These are phyloP conservation scores for Colletotrichum shisoi DNA, from an alignment of 2,329 filamentous ascomycete genomes.

Conservation along the genomic window DNA sequence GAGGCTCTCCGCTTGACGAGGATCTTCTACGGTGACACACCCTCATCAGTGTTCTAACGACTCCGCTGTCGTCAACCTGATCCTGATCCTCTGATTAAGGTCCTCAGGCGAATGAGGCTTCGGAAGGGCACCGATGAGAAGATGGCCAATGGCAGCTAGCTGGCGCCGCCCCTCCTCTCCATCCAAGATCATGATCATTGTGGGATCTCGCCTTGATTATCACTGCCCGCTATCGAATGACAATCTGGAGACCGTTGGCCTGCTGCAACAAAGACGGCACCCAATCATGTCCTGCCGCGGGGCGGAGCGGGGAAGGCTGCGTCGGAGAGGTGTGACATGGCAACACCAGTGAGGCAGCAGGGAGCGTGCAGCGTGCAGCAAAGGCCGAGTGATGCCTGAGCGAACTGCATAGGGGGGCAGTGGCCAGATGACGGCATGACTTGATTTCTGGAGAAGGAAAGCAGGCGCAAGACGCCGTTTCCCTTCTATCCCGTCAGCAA, in stretches of 20 bases:
- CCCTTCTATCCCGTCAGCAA: conserved; percentile 4
- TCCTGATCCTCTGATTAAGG: conserved; percentile 6
- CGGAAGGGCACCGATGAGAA: conserved; percentile 15
- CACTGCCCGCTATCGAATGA: conserved; percentile 19
- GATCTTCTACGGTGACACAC: background rate
- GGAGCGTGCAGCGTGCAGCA: conserved; percentile 23
- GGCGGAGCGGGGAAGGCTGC: conserved; percentile 38
- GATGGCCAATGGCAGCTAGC: conserved; percentile 16
- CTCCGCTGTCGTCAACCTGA: background rate
- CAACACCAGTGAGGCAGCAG: conserved; percentile 32
- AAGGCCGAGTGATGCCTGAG: conserved; percentile 29
- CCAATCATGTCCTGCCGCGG: conserved; percentile 34
- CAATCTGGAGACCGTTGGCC: conserved; percentile 22
- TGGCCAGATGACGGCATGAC: conserved; percentile 34
- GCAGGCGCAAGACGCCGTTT: background rate
- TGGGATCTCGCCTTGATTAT: conserved; percentile 8
- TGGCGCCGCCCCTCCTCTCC: conserved; percentile 4
- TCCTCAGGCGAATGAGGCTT: conserved; percentile 13
- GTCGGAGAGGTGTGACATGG: conserved; percentile 34
- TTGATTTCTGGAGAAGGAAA: background rate
- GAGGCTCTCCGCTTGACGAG: background rate
- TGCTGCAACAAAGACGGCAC: conserved; percentile 23
- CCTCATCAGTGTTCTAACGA: background rate
- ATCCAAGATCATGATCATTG: background rate
- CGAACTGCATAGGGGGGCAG: conserved; percentile 15